These are phyloP conservation scores for Fusarium buharicum DNA, from an alignment of 2,329 filamentous ascomycete species.

Conservation along the genomic window DNA sequence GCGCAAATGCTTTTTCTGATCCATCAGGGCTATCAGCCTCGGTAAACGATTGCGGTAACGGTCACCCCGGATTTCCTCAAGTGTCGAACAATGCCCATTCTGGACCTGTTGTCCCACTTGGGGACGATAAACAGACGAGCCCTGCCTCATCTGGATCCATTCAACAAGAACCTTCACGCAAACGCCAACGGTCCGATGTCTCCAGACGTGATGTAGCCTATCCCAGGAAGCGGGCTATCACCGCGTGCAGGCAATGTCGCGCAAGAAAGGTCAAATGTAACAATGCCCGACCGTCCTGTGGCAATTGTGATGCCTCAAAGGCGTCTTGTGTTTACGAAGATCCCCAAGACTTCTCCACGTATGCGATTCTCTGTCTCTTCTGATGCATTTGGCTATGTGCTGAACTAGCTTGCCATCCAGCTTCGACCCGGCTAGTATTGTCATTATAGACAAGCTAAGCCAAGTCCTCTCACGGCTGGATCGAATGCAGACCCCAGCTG, in stretches of 20 bases:
- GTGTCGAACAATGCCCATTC: neutral
- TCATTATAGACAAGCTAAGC: slow-evolving; percentile 17
- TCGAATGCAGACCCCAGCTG: neutral
- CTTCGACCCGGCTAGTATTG: slow-evolving; percentile 21
- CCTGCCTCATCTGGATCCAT: neutral
- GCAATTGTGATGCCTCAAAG: slow-evolving; percentile 2
- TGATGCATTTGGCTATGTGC: neutral
- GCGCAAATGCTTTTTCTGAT: neutral
- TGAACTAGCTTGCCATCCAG: neutral
- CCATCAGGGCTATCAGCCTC: neutral
- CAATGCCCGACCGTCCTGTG: slow-evolving; percentile 16
- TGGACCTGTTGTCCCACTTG: neutral
- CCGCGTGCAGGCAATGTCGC: slow-evolving; percentile 18
- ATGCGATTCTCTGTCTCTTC: neutral
- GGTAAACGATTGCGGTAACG: neutral
- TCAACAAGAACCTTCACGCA: neutral
- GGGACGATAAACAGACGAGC: too few relatives aligned
- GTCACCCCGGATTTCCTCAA: neutral
- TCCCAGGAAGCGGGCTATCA: slow-evolving; percentile 17
- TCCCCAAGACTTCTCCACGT: neutral
- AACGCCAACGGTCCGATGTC: neutral
- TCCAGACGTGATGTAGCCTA: neutral
- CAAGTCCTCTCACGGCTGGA: slow-evolving; percentile 19
- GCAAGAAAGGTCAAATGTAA: slow-evolving; percentile 25
- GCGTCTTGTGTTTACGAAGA: neutral